These are phyloP conservation scores for Gentiana straminea DNA, from an alignment of 257 asterid genomes.

Conservation along the genomic window DNA sequence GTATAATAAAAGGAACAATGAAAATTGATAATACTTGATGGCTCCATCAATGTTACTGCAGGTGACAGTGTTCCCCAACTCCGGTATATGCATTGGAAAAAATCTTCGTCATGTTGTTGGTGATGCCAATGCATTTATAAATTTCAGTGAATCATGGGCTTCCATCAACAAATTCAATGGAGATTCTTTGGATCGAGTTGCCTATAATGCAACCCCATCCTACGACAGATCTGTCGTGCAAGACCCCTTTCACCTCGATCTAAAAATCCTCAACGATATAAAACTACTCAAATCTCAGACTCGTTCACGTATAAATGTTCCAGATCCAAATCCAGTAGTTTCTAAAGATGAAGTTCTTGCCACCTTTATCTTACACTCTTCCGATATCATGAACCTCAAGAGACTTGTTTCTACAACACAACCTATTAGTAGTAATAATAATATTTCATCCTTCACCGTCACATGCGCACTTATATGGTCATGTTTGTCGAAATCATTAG, in stretches of 20 bases:
- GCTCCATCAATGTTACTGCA: conserved; percentile 10
- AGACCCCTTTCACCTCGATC: not conserved
- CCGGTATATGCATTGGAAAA: conserved; percentile 31
- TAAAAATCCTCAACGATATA: no score
- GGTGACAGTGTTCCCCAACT: conserved; percentile 32
- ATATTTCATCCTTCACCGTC: not conserved
- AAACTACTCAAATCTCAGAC: not conserved
- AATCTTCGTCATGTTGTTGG: conserved; percentile 35
- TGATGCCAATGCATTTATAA: conserved; percentile 30
- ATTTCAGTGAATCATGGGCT: conserved; percentile 43
- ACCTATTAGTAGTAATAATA: no score
- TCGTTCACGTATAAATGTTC: not conserved
- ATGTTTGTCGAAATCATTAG: not conserved
- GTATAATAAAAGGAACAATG: no score
- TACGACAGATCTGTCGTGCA: not conserved
- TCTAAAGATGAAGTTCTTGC: not conserved
- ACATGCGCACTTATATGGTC: not conserved
- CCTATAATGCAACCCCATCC: not conserved
- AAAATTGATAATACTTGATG: no score
- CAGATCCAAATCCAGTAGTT: not conserved
- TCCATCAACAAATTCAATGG: conserved; percentile 20
- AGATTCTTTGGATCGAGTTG: conserved; percentile 8
- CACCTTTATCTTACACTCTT: not conserved
- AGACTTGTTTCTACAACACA: no score
- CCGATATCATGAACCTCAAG: not conserved